phyloP scores from a whole-genome alignment of 1,284 basidiomycete species.

The Tremellales sp. region DNA sequence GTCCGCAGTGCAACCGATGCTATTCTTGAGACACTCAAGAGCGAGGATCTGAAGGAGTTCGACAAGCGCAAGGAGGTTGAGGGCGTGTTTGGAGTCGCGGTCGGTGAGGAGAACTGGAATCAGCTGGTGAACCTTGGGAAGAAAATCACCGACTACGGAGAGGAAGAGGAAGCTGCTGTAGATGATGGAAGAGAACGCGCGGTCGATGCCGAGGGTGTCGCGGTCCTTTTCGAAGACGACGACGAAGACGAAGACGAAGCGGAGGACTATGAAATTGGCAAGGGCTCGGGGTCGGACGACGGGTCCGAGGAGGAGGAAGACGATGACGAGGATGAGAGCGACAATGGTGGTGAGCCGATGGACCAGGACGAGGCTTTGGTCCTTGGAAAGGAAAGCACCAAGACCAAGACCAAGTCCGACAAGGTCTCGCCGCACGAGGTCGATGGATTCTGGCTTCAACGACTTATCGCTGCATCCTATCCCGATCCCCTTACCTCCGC shows the following conservation, averaged over 20 bases:
- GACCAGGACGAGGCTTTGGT: conserved; percentile 56
- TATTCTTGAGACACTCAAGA: conserved; percentile 85
- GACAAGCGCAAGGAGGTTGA: conserved; percentile 97
- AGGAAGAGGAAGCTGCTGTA: conserved; percentile 76
- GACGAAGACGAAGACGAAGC: conserved; percentile 82
- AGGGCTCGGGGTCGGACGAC: conserved; percentile 44
- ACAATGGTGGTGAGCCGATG: conserved; percentile 54
- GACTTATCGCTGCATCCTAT: conserved; percentile 84
- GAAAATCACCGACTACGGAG: conserved; percentile 94
- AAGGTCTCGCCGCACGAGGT: conserved; percentile 85
- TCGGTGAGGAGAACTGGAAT: conserved; percentile 74
- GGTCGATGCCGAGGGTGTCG: conserved; percentile 73
- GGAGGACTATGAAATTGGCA: conserved; percentile 66
- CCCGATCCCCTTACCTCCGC: conserved; percentile 91
- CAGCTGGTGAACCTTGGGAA: conserved; percentile 85
- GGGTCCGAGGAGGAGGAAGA: conserved; percentile 70
- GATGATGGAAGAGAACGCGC: conserved; percentile 59
- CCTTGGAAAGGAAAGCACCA: conserved; percentile 55
- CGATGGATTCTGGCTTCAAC: conserved; percentile 98
- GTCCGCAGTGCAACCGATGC: conserved; percentile 91
- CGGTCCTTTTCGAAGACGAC: conserved; percentile 94
- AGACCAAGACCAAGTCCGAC: conserved; percentile 52
- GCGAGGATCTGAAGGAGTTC: conserved; percentile 86
- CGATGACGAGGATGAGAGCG: conserved; percentile 51
- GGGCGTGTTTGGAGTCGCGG: conserved; percentile 62